Evolutionary conservation across 129 eudicot genomes (phyloP), one percentile per base, ranked within the genome.

Genomic region (Smallanthus sonchifolius): DNA sequence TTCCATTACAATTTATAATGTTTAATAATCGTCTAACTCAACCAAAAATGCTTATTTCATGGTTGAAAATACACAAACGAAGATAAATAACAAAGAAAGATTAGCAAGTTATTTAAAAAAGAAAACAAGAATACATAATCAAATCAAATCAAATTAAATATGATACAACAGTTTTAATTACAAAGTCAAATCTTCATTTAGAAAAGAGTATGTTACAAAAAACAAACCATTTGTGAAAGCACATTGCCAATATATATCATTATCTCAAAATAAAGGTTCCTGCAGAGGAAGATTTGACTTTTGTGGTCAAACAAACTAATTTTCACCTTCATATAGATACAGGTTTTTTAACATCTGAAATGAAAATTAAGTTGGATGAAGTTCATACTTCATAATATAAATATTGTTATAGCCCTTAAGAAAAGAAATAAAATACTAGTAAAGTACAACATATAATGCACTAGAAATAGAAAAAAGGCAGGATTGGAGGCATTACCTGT

Each of bases 401-500:
- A 42, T 42, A 42, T 42, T 42, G 1, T 42, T 42, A 9, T 42
- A 42, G 45, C 13, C 45, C 13, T 10, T 42, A 36, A 16, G n/a
- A 7, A 63, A 63, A 37, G 30, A 24, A 24, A 24, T 24, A 24
- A 38, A 6, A 3, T 14, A 4, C 10, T 15, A n/a, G 30, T 19
- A 39, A n/a, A 39, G 10, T 17, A n/a, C 44, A 7, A 2, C 63
- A 51, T 40, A 48, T 16, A 56, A 0, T 32, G 13, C 45, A 73
- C 40, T 20, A 38, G 74, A 2, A 61, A 2, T 7, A 54, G 2
- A 47, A 54, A 60, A 60, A 24, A 5, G 61, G 13, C 66, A 54
- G 8, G 17, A 38, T 17, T 10, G 45, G 24, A 63, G 6, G 60
- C 55, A 16, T 69, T 77, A 87, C 97, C 97, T 67, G 98, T 92